phyloP scores from a whole-genome alignment of 345 rosid genomes.

The Cardamine chenopodiifolia region DNA sequence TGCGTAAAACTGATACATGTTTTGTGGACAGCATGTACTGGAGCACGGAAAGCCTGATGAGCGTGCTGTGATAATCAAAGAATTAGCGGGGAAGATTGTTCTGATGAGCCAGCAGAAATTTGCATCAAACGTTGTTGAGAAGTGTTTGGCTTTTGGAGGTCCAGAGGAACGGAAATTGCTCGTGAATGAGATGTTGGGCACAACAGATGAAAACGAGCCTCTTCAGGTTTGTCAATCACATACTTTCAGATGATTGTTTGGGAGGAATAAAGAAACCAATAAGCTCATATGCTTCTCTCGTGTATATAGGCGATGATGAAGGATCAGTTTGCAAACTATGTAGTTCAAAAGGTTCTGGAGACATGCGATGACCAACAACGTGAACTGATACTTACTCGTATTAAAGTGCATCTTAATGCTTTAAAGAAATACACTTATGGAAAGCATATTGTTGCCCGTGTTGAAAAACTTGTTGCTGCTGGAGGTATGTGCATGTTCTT shows the following conservation, averaged over 20 bases:
- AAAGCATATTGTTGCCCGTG: slow-evolving; percentile 96
- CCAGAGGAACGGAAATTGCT: slow-evolving; percentile 68
- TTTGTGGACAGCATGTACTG: slow-evolving; percentile 73
- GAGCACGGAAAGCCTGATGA: slow-evolving; percentile 94
- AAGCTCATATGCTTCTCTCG: slow-evolving; percentile 14
- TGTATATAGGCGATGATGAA: slow-evolving; percentile 86
- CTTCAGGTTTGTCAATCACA: slow-evolving; percentile 73
- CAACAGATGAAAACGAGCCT: slow-evolving; percentile 97
- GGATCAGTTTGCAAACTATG: slow-evolving; percentile 98
- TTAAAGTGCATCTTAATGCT: slow-evolving; percentile 86
- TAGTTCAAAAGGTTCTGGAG: slow-evolving; percentile 97
- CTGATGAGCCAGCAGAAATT: slow-evolving; percentile 99
- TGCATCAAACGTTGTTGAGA: slow-evolving; percentile 97
- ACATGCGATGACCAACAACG: slow-evolving; percentile 92
- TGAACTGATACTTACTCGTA: slow-evolving; percentile 78
- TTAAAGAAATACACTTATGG: slow-evolving; percentile 94
- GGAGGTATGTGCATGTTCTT: slow-evolving; percentile 61
- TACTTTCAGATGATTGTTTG: not conserved
- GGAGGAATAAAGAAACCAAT: not conserved
- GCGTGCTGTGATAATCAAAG: slow-evolving; percentile 73
- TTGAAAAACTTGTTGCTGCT: slow-evolving; percentile 93
- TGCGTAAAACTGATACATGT: not conserved
- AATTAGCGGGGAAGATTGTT: slow-evolving; percentile 82
- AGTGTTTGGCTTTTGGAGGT: slow-evolving; percentile 83
- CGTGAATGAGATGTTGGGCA: slow-evolving; percentile 94